Evolutionary conservation across 306 rosid genomes (phyloP), one percentile per base, ranked within the genome.

Genomic region (Vigna hirtella): DNA sequence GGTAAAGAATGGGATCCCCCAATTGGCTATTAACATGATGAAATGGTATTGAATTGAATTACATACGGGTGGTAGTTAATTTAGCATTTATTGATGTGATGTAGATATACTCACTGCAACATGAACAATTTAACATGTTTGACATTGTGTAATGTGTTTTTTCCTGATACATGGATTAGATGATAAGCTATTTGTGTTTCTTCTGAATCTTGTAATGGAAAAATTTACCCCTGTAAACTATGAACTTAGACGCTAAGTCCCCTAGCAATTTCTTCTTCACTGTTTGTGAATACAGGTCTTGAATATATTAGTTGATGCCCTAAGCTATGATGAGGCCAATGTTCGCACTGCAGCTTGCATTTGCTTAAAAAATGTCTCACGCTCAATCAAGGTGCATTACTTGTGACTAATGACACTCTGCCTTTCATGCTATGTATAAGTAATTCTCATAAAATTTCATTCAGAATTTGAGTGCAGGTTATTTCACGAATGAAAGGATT

Each of bases 401-500:
- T 42, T 69, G 77, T 51, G 45, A 53, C 53, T 45, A 16, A 24
- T 79, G 69, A 11, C 65, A 75, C 78, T 79, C n/a, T 70, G 42
- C 22, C 38, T 24, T 58, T 58, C 38, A 13, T 67, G 10, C 34
- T 24, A 49, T 28, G 26, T 53, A 17, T 10, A 43, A 63, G 61
- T 72, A 74, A 28, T 79, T 76, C 86, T 88, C 68, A 89, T 81
- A 84, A 84, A 79, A 66, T 79, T 72, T 75, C 63, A 49, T 91
- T 83, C 97, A 95, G 98, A 89, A 63, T 85, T 83, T 91, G 86
- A 91, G 98, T 84, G 93, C 98, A 88, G 98, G 98, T 70, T 66
- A 30, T 83, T 95, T 95, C 81, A 87, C 87, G 96, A 86, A 88
- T 26, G 97, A 95, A 82, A 85, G 67, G 72, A 82, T 88, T 78